phyloP scores from a whole-genome alignment of 1,284 basidiomycete genomes.

The Schizophyllum amplum region DNA sequence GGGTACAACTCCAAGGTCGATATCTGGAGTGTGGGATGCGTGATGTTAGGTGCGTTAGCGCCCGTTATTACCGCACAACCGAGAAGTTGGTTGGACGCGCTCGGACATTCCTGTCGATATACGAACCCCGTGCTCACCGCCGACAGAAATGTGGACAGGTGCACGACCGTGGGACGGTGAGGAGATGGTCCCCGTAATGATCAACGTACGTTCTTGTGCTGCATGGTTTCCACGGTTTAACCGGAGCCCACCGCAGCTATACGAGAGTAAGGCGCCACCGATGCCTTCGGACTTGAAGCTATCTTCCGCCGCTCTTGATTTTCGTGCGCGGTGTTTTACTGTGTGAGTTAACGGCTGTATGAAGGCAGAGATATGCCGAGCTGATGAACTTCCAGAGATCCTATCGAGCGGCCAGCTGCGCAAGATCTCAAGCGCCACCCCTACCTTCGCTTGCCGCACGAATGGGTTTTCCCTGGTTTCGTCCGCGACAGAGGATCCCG shows the following conservation, averaged over 20 bases:
- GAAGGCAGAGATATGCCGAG: constrained; percentile 1
- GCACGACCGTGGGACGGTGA: constrained; percentile 54
- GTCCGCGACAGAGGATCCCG: neutral
- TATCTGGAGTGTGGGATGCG: constrained; percentile 60
- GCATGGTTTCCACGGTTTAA: neutral
- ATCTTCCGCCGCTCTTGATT: constrained; percentile 64
- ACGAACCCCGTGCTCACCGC: neutral
- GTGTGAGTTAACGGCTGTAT: constrained; percentile 38
- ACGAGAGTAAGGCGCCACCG: constrained; percentile 69
- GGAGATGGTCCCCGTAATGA: constrained; percentile 27
- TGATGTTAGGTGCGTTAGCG: neutral
- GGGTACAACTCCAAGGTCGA: constrained; percentile 66
- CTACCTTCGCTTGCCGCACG: constrained; percentile 62
- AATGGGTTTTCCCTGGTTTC: constrained; percentile 56
- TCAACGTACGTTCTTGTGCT: constrained; percentile 23
- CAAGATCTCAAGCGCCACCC: constrained; percentile 66
- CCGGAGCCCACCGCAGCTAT: constrained; percentile 43
- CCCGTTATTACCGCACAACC: too few relatives aligned
- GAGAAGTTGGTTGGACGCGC: too few relatives aligned
- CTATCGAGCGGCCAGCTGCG: constrained; percentile 73
- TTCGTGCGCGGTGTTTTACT: constrained; percentile 78
- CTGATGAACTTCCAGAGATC: constrained; percentile 43
- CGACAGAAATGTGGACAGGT: constrained; percentile 70
- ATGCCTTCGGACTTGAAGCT: constrained; percentile 74
- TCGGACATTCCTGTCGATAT: too few relatives aligned